Conservation (phyloP, 768 basidiomycete species). For the Calocera cornea region DNA sequence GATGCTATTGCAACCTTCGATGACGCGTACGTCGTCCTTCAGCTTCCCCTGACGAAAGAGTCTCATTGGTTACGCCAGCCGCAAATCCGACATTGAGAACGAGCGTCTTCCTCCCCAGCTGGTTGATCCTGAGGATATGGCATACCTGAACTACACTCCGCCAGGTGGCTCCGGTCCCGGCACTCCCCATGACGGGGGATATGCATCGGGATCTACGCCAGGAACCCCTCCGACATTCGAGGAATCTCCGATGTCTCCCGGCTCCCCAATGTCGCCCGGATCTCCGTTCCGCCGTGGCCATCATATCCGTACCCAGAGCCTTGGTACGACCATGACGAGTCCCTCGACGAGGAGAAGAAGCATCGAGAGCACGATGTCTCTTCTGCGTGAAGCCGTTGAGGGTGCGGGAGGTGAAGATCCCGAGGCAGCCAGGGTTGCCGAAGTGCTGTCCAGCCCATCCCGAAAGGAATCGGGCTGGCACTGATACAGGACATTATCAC, state of each 20-base stretch:
- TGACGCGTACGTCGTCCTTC: slow-evolving; percentile 62
- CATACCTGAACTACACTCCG: slow-evolving; percentile 15
- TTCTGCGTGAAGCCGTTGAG: slow-evolving; percentile 87
- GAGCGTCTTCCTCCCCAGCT: slow-evolving; percentile 95
- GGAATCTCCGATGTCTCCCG: slow-evolving; percentile 29
- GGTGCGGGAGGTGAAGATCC: slow-evolving; percentile 40
- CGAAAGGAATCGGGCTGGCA: slow-evolving; percentile 11
- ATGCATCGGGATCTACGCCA: not conserved
- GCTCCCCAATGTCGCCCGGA: slow-evolving; percentile 21
- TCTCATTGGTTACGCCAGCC: slow-evolving; percentile 32
- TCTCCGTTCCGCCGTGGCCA: slow-evolving; percentile 51
- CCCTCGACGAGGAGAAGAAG: slow-evolving; percentile 85
- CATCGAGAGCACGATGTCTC: slow-evolving; percentile 86
- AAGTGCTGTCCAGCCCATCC: slow-evolving; percentile 22
- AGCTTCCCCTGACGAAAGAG: not conserved
- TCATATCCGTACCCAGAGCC: slow-evolving; percentile 54
- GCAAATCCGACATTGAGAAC: slow-evolving; percentile 97
- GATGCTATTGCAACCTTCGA: slow-evolving; percentile 88
- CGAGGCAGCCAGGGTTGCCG: slow-evolving; percentile 23
- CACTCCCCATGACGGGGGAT: slow-evolving; percentile 17
- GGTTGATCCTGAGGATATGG: slow-evolving; percentile 43
- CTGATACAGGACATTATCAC: not conserved
- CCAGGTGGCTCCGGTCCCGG: slow-evolving; percentile 20
- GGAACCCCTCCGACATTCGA: not conserved
- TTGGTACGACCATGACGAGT: slow-evolving; percentile 91